phyloP scores from a whole-genome alignment of 371 early-diverging fungal genomes.

The Rhizopus delemar region DNA sequence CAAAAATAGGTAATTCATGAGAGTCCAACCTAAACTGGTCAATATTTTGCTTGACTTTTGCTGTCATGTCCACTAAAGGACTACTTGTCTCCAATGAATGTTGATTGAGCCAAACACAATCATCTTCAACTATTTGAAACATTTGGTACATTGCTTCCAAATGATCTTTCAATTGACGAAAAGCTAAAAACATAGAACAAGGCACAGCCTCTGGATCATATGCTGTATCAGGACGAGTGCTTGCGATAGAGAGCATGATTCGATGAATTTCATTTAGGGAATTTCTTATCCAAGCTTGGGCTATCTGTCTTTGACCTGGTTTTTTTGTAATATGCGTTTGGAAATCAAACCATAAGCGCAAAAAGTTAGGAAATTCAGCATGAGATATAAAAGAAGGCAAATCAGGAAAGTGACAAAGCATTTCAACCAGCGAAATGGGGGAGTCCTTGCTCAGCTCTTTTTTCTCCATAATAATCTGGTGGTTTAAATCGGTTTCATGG shows the following conservation, averaged over 20 bases:
- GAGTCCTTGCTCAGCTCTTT: not conserved
- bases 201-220: conserved; percentile 7
- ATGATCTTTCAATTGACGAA: conserved; percentile 19
- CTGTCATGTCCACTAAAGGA: conserved; percentile 6
- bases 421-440: conserved; percentile 11
- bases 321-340: conserved; percentile 18
- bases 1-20: not conserved
- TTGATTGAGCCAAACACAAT: conserved; percentile 13
- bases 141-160: conserved; percentile 23
- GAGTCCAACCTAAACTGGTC: not conserved
- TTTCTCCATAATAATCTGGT: no score
- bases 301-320: not conserved
- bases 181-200: conserved; percentile 22
- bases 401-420: conserved; percentile 36
- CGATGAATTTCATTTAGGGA: conserved; percentile 3
- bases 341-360: conserved; percentile 29
- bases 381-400: conserved; percentile 29
- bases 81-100: conserved; percentile 9
- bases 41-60: conserved; percentile 2
- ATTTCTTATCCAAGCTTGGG: not conserved
- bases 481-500: no score
- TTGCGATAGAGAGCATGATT: conserved; percentile 12
- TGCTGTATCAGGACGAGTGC: conserved; percentile 9
- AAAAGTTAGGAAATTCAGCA: conserved; percentile 25
- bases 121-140: conserved; percentile 20